Evolutionary conservation across 306 rosid genomes (phyloP), one percentile per base, ranked within the genome.

Genomic region (Mucuna pruriens): DNA sequence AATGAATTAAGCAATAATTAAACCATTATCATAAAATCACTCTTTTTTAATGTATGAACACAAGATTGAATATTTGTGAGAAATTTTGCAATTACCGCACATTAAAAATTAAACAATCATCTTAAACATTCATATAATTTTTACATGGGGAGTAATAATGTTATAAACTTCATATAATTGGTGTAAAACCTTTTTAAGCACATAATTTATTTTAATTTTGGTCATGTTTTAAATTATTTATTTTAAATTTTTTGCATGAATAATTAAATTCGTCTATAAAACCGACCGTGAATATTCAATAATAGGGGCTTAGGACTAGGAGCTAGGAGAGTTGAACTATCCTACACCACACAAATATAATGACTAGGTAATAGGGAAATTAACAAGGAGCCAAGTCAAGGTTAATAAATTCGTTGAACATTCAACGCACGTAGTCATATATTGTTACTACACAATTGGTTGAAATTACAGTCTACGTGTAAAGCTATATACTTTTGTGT

Each of bases 371-470:
- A 22, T 25, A 15, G 38, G 13, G 55, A 57, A 63, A 64, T 54
- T 54, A 2, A 17, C 11, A 57, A 13, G 54, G 39, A 45, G 49
- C 44, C 22, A 0, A 76, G 72, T 76, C 73, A 76, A 46, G 46
- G 48, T 10, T 31, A 17, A n/a, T 4, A 9, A 22, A 33, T 64
- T 6, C 7, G 40, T 77, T 77, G 64, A 48, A 63, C 51, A 48
- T 77, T 77, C 74, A 77, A 77, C 63, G 36, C 65, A 19, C 26
- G n/a, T 48, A 19, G 25, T 23, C 78, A 74, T 74, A 11, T 13
- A 4, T 54, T 3, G 42, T 74, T 20, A 22, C 20, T n/a, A n/a
- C n/a, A n/a, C n/a, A n/a, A n/a, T 54, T 1, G n/a, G 12, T 42
- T 25, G 15, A 40, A 39, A 75, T 23, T 8, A 19, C 23, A 31